Conservation (phyloP, 1,284 basidiomycete genomes). For the Heterobasidion annosum region DNA sequence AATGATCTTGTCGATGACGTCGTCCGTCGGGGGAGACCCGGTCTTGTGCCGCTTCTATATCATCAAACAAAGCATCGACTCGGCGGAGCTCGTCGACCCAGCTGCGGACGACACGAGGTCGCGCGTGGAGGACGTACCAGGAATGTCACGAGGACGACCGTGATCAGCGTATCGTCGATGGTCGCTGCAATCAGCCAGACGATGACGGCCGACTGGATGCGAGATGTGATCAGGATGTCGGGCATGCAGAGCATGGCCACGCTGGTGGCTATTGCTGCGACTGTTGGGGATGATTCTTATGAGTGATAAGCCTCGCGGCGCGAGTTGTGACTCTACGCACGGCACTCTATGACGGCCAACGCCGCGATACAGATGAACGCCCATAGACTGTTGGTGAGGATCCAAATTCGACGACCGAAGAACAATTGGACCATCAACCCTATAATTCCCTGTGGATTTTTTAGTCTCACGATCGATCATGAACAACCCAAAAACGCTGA, state of each 20-base stretch:
- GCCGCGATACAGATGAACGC: not conserved
- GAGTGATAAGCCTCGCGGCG: not conserved
- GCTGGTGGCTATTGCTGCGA: not conserved
- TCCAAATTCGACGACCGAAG: not conserved
- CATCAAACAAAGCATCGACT: not conserved
- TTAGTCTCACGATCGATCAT: not conserved
- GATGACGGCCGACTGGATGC: not conserved
- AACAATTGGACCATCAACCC: not conserved
- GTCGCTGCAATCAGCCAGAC: not conserved
- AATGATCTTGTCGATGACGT: not conserved
- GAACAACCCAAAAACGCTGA: not conserved
- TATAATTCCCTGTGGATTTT: not conserved
- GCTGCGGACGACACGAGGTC: not conserved
- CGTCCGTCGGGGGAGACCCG: not conserved
- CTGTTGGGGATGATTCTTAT: not conserved
- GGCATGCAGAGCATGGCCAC: not conserved
- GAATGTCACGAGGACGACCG: not conserved
- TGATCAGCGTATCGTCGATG: not conserved
- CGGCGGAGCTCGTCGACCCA: too few relatives aligned
- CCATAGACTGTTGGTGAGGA: not conserved
- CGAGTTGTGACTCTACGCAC: not conserved
- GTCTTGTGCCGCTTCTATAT: not conserved
- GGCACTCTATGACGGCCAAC: not conserved
- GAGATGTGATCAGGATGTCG: not conserved
- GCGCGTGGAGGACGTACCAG: not conserved